Evolutionary conservation across 1,284 basidiomycete species (phyloP), one percentile per base, ranked within the genome.

Genomic region (Ustilago curta): DNA sequence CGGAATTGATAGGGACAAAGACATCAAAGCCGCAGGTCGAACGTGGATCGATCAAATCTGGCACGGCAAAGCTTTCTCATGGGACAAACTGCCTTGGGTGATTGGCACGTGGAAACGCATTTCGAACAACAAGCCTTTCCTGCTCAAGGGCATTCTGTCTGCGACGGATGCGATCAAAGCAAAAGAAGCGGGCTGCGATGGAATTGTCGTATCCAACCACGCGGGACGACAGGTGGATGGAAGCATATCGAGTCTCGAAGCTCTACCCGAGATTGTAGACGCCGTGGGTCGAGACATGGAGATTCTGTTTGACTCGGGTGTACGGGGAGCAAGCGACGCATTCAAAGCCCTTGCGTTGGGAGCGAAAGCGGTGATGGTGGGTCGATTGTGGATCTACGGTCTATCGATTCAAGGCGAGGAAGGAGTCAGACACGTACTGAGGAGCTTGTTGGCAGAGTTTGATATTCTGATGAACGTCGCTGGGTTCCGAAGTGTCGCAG

Each of bases 161-260:
- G 91, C 93, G 48, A 90, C 90, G 70, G 85, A 85, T 67, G 87
- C 85, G 0, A 68, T 91, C 87, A 88, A 88, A 68, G 91, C 91
- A 0, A 79, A 92, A 9, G 89, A 90, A 21, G 80, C 88, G 18
- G 89, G 89, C 1, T 87, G 90, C 11, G 89, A 94, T 70, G 92
- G 91, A 2, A 91, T 94, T 67, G 85, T 93, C 29, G 91, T 94
- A 9, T 91, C 90, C 7, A 94, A 94, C 80, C 93, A 94, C 78
- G 93, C 92, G 29, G 92, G 75, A 19, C 18, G 73, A 16, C 73
- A 77, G 27, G 63, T 76, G 14, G 73, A 76, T 45, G 72, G 72
- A 3, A 55, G 63, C 14, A 60, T 71, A 37, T 70, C 54, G 29
- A 50, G 35, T 21, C 58, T 75, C 29, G 68, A 70, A 42, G 68